Conservation (phyloP, 352 stramenopile genomes). For the Pythium apleroticum region DNA sequence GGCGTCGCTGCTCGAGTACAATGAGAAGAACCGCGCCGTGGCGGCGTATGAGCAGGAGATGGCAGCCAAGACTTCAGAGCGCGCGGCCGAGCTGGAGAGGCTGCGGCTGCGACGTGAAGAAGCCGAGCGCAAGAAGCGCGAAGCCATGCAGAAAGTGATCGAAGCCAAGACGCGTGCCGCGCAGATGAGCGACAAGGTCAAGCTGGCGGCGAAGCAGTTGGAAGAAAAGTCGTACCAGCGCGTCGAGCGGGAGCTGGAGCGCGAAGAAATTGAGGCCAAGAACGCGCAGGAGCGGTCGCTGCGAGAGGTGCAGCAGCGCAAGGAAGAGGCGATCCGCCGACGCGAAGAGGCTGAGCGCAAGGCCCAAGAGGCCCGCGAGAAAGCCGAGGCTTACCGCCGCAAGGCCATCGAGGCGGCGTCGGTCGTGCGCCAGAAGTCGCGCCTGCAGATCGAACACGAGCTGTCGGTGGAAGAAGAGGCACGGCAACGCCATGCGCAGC, state of each 20-base stretch:
- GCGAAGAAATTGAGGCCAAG: slow-evolving; percentile 43
- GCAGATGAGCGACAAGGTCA: slow-evolving; percentile 62
- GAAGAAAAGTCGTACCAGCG: slow-evolving; percentile 59
- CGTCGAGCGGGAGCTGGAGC: slow-evolving; percentile 48
- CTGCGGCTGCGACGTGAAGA: slow-evolving; percentile 44
- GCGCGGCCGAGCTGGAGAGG: slow-evolving; percentile 33
- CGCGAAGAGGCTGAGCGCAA: slow-evolving; percentile 71
- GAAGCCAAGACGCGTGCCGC: slow-evolving; percentile 63
- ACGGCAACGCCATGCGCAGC: slow-evolving; percentile 42
- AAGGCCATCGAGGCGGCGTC: slow-evolving; percentile 65
- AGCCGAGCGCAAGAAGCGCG: slow-evolving; percentile 59
- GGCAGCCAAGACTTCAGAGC: slow-evolving; percentile 30
- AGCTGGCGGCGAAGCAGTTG: slow-evolving; percentile 55
- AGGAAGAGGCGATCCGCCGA: slow-evolving; percentile 59
- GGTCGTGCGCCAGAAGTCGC: slow-evolving; percentile 62
- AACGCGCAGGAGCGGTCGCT: slow-evolving; percentile 45
- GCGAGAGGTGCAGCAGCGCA: slow-evolving; percentile 48
- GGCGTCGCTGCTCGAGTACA: slow-evolving; percentile 73
- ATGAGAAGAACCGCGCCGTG: slow-evolving; percentile 61
- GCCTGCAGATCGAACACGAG: slow-evolving; percentile 64
- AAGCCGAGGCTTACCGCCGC: slow-evolving; percentile 61
- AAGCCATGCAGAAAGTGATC: slow-evolving; percentile 75
- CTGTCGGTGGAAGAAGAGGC: slow-evolving; percentile 58
- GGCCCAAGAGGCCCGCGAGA: slow-evolving; percentile 52
- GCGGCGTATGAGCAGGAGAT: slow-evolving; percentile 51